A percentile compares a stretch with the other conserved stretches of the same genome.
Conservation (phyloP, 352 stramenopile genomes). For the Phytophthora citricola region DNA sequence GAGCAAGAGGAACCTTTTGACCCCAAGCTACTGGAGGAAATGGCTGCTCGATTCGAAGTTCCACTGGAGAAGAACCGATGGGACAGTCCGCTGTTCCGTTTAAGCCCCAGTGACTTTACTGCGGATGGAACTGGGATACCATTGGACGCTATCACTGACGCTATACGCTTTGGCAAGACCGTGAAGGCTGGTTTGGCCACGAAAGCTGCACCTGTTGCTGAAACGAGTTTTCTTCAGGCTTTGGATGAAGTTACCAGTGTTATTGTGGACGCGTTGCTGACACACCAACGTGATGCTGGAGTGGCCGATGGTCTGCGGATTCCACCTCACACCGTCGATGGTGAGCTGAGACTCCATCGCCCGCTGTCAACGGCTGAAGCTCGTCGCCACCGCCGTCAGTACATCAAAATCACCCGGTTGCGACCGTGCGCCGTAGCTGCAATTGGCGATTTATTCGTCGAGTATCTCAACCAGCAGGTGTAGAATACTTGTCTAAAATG, state of each 20-base stretch:
- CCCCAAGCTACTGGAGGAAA: constrained; percentile 75
- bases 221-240: constrained; percentile 80
- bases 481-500: constrained; percentile 27
- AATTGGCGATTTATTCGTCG: constrained; percentile 76
- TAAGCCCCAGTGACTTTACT: constrained; percentile 58
- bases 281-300: constrained; percentile 67
- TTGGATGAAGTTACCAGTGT: constrained; percentile 62
- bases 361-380: constrained; percentile 62
- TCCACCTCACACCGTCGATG: constrained; percentile 36
- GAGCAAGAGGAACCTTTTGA: constrained; percentile 46
- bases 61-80: constrained; percentile 94
- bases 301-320: constrained; percentile 60
- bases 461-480: constrained; percentile 79
- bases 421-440: constrained; percentile 54
- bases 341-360: constrained; percentile 53
- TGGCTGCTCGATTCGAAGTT: constrained; percentile 91
- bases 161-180: constrained; percentile 65
- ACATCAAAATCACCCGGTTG: constrained; percentile 81
- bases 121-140: constrained; percentile 43
- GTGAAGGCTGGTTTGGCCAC: constrained; percentile 78
- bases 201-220: constrained; percentile 55
- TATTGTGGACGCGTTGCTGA: constrained; percentile 69
- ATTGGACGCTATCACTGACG: constrained; percentile 60
- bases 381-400: constrained; percentile 80
- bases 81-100: constrained; percentile 89